Conservation (phyloP, 257 asterid genomes). For the Solanum virginianum region DNA sequence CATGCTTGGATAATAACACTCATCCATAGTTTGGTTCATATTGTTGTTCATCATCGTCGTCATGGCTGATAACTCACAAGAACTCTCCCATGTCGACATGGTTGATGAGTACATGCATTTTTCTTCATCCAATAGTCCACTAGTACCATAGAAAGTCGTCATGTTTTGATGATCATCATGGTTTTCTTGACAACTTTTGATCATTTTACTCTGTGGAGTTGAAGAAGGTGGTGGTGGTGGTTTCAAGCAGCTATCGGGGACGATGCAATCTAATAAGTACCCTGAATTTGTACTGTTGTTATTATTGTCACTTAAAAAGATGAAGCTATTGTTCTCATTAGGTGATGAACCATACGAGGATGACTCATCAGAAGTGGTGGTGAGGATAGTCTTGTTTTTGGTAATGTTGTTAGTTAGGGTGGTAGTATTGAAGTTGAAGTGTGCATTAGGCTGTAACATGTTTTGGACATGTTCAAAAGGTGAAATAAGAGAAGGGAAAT, state of each 20-base stretch:
- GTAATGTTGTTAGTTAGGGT: neutral
- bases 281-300: slow-evolving; percentile 34
- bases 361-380: slow-evolving; percentile 2
- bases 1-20: neutral
- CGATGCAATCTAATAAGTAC: slow-evolving; percentile 75
- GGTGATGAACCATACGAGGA: slow-evolving; percentile 26
- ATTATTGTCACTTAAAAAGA: slow-evolving; percentile 12
- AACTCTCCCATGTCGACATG: slow-evolving; percentile 23
- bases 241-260: slow-evolving; percentile 64
- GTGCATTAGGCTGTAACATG: slow-evolving; percentile 4
- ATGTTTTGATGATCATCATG: neutral
- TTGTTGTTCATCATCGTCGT: slow-evolving; percentile 17
- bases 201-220: neutral
- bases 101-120: slow-evolving; percentile 1
- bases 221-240: slow-evolving; percentile 19
- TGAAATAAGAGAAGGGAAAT: slow-evolving; percentile 23
- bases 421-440: neutral
- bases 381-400: neutral
- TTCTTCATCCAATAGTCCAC: slow-evolving; percentile 24
- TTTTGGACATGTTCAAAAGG: slow-evolving; percentile 38
- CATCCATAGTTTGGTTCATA: neutral
- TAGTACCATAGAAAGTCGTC: neutral
- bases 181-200: neutral
- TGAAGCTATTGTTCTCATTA: slow-evolving; percentile 13
- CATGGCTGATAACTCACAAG: slow-evolving; percentile 65